These are phyloP conservation scores for Auriscalpium orientale DNA, from an alignment of 768 basidiomycete species.

Conservation along the genomic window DNA sequence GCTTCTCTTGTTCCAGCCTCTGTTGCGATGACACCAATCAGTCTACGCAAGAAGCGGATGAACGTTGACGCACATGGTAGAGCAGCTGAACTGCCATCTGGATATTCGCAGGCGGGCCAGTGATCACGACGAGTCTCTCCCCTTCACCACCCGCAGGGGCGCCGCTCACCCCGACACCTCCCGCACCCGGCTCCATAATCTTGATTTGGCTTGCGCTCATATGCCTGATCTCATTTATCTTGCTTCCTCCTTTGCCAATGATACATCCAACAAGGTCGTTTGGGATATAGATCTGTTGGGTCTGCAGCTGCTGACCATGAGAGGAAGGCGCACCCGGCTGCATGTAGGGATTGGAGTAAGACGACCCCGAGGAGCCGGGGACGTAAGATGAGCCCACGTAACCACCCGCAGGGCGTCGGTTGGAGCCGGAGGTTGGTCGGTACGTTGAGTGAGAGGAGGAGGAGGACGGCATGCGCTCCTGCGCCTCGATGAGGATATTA, in stretches of 20 bases:
- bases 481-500: slow-evolving; percentile 91
- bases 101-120: slow-evolving; percentile 90
- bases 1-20: slow-evolving; percentile 86
- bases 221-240: slow-evolving; percentile 97
- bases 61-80: slow-evolving; percentile 56
- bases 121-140: slow-evolving; percentile 92
- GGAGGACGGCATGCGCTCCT: slow-evolving; percentile 73
- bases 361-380: slow-evolving; percentile 51
- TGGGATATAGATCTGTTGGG: slow-evolving; percentile 97
- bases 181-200: slow-evolving; percentile 95
- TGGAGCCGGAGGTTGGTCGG: slow-evolving; percentile 56
- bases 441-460: slow-evolving; percentile 51
- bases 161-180: slow-evolving; percentile 58
- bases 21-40: slow-evolving; percentile 20
- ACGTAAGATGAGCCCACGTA: slow-evolving; percentile 56
- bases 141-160: slow-evolving; percentile 74
- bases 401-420: slow-evolving; percentile 34
- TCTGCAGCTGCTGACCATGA: slow-evolving; percentile 61
- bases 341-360: slow-evolving; percentile 40
- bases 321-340: slow-evolving; percentile 24
- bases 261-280: slow-evolving; percentile 96
- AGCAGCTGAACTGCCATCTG: slow-evolving; percentile 93
- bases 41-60: not conserved
- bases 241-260: slow-evolving; percentile 96
- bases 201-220: slow-evolving; percentile 96